phyloP scores from a whole-genome alignment of 768 basidiomycete genomes.

The Termitomyces sp. region DNA sequence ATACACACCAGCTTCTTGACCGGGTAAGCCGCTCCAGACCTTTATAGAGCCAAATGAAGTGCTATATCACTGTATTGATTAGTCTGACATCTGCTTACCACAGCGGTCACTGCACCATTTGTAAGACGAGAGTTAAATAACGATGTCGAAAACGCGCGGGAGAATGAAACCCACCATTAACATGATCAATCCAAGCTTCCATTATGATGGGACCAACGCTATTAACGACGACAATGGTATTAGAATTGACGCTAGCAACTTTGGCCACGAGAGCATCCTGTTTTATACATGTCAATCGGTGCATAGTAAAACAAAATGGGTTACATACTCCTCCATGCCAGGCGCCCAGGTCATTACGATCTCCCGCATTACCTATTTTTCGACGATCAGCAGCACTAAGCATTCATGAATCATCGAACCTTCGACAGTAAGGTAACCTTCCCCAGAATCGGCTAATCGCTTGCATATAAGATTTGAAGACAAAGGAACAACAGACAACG shows the following conservation, averaged over 20 bases:
- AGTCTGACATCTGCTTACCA: conserved; percentile 26
- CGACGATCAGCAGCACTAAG: neutral
- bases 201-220: conserved; percentile 58
- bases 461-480: neutral
- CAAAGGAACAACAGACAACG: neutral
- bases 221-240: conserved; percentile 67
- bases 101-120: conserved; percentile 29
- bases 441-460: conserved; percentile 36
- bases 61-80: neutral
- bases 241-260: conserved; percentile 52
- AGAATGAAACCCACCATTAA: conserved; percentile 35
- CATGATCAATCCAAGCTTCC: conserved; percentile 56
- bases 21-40: conserved; percentile 56
- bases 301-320: neutral
- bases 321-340: conserved; percentile 46
- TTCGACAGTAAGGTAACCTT: conserved; percentile 44
- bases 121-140: neutral
- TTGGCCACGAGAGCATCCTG: conserved; percentile 45
- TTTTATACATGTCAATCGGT: neutral
- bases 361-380: conserved; percentile 45
- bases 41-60: conserved; percentile 9
- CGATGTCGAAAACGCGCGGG: neutral
- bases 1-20: conserved; percentile 55
- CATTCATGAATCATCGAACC: conserved; percentile 18
- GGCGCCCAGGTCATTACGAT: conserved; percentile 47